phyloP scores from a whole-genome alignment of 2,329 filamentous ascomycete species.

The Xylaria multiplex region DNA sequence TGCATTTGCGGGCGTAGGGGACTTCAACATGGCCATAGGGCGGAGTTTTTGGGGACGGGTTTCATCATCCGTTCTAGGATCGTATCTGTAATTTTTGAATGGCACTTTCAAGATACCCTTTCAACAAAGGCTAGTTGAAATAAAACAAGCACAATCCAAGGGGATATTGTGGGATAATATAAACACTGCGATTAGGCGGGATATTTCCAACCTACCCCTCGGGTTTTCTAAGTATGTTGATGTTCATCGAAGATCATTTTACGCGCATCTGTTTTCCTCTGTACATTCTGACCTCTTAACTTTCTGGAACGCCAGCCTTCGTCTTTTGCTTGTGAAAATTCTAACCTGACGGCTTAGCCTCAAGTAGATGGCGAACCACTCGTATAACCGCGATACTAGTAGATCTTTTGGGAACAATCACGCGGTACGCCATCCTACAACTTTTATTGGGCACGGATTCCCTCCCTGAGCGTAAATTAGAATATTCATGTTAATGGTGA shows the following conservation, averaged over 20 bases:
- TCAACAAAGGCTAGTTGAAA: constrained; percentile 46
- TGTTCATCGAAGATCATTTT: neutral
- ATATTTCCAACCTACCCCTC: neutral
- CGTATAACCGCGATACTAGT: too few species aligned
- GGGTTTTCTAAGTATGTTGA: neutral
- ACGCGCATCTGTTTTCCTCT: neutral
- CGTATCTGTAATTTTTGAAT: constrained; percentile 15
- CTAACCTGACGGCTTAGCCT: neutral
- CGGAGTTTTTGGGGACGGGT: constrained; percentile 8
- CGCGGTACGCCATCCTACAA: neutral
- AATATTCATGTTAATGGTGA: neutral
- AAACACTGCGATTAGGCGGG: constrained; percentile 11
- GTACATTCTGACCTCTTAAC: neutral
- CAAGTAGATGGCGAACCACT: neutral
- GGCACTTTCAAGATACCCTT: constrained; percentile 45
- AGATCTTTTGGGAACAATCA: too few species aligned
- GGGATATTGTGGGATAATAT: neutral
- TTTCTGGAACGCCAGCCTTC: neutral
- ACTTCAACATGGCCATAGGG: constrained; percentile 29
- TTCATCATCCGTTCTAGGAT: constrained; percentile 31
- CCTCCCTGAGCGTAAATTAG: neutral
- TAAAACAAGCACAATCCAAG: neutral
- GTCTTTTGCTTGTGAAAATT: neutral
- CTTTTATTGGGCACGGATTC: neutral
- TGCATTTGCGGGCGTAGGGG: constrained; percentile 37